These are phyloP conservation scores for Mucor plumbeus DNA, from an alignment of 371 early-diverging fungal genomes.

Conservation along the genomic window DNA sequence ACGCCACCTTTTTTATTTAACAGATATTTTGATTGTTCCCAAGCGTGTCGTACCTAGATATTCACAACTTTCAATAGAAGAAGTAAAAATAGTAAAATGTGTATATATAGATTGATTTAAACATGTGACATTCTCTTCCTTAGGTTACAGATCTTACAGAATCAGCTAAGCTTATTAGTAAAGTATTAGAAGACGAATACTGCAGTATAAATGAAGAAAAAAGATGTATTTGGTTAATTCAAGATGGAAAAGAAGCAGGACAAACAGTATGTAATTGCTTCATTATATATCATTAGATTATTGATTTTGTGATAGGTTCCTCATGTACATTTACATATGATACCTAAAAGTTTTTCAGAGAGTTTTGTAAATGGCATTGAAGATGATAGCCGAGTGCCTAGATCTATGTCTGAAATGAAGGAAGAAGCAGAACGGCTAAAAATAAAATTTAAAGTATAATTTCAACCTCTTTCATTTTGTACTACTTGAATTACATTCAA, in stretches of 20 bases:
- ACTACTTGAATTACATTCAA: neutral
- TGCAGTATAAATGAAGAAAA: neutral
- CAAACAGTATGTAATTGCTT: constrained; percentile 10
- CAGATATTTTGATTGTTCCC: constrained; percentile 19
- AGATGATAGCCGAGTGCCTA: constrained; percentile 1
- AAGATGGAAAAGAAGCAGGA: constrained; percentile 20
- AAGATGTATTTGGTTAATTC: constrained; percentile 10
- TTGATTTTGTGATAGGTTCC: neutral
- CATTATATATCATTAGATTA: neutral
- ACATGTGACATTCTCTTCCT: constrained; percentile 10
- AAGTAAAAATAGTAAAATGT: constrained; percentile 13
- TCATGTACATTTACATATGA: constrained; percentile 22
- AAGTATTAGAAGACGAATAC: neutral
- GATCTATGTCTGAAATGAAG: constrained; percentile 15
- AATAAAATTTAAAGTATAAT: constrained; percentile 8
- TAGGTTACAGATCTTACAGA: constrained; percentile 11
- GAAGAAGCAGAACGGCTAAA: constrained; percentile 19
- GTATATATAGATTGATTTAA: neutral
- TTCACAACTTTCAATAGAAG: constrained; percentile 3
- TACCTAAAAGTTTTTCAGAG: constrained; percentile 15
- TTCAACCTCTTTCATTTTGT: neutral
- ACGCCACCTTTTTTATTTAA: neutral
- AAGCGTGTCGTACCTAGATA: constrained; percentile 14
- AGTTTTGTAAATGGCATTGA: constrained; percentile 6
- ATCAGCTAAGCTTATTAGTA: constrained; percentile 1